These are phyloP conservation scores for Lactarius sp. DNA, from an alignment of 768 basidiomycete species.

Conservation along the genomic window DNA sequence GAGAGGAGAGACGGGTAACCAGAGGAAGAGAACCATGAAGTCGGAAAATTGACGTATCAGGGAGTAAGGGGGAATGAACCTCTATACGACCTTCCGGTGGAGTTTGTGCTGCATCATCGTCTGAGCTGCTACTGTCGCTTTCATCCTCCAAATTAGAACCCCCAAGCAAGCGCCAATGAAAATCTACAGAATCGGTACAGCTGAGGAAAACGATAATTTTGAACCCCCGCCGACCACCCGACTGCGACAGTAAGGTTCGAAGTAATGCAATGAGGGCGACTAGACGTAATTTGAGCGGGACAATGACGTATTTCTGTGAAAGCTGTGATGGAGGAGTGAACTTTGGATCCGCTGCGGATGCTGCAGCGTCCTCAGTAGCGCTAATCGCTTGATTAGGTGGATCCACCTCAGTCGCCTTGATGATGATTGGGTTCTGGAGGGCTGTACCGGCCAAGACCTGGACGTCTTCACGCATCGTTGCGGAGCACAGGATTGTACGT, in stretches of 20 bases:
- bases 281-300: slow-evolving; percentile 90
- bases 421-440: slow-evolving; percentile 72
- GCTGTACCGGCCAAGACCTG: slow-evolving; percentile 87
- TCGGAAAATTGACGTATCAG: slow-evolving; percentile 75
- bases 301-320: slow-evolving; percentile 82
- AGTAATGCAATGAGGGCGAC: slow-evolving; percentile 86
- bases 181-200: slow-evolving; percentile 97
- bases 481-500: slow-evolving; percentile 91
- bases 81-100: slow-evolving; percentile 41
- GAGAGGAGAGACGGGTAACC: slow-evolving; percentile 68
- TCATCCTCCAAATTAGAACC: slow-evolving; percentile 12
- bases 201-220: slow-evolving; percentile 95
- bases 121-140: slow-evolving; percentile 24
- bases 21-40: slow-evolving; percentile 92
- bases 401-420: slow-evolving; percentile 65
- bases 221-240: slow-evolving; percentile 45
- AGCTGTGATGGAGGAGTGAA: slow-evolving; percentile 96
- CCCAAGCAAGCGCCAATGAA: slow-evolving; percentile 84
- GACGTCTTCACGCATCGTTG: slow-evolving; percentile 93
- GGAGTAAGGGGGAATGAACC: slow-evolving; percentile 69
- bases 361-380: slow-evolving; percentile 23
- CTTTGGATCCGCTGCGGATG: slow-evolving; percentile 39
- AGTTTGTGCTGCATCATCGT: slow-evolving; percentile 28
- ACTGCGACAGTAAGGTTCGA: slow-evolving; percentile 68
- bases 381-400: slow-evolving; percentile 29